A percentile compares a stretch with the other conserved stretches of the same genome.
phyloP scores from a whole-genome alignment of 2,329 filamentous ascomycete species.

The Diaporthe longicolla region DNA sequence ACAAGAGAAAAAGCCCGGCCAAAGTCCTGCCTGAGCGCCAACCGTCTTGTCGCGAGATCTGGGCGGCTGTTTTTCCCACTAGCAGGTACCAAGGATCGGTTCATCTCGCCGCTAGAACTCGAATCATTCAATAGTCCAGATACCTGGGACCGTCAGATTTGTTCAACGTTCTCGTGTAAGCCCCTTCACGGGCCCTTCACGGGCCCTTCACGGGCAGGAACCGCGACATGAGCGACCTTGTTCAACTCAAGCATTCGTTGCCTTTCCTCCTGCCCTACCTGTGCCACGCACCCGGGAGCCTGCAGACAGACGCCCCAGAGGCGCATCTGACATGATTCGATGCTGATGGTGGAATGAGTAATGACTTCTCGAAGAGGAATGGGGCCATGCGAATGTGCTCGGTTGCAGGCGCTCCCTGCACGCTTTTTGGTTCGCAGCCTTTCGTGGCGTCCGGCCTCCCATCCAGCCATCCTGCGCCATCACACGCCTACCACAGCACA shows the following conservation, averaged over 20 bases:
- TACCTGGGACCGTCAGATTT: neutral
- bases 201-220: neutral
- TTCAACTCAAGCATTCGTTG: neutral
- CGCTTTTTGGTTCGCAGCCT: conserved; percentile 14
- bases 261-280: conserved; percentile 20
- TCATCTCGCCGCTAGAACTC: no score
- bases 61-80: neutral
- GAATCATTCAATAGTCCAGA: neutral
- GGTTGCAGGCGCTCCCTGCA: conserved; percentile 20
- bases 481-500: conserved; percentile 15
- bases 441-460: conserved; percentile 23
- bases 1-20: neutral
- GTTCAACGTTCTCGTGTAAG: neutral
- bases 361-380: conserved; percentile 35
- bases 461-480: neutral
- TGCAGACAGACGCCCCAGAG: conserved; percentile 4
- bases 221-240: neutral
- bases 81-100: no score
- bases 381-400: conserved; percentile 21
- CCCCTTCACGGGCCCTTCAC: neutral
- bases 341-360: conserved; percentile 34
- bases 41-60: neutral
- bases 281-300: conserved; percentile 13
- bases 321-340: conserved; percentile 33
- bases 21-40: neutral